These are phyloP conservation scores for Diaporthe sp. DNA, from an alignment of 2,329 filamentous ascomycete species.

Conservation along the genomic window DNA sequence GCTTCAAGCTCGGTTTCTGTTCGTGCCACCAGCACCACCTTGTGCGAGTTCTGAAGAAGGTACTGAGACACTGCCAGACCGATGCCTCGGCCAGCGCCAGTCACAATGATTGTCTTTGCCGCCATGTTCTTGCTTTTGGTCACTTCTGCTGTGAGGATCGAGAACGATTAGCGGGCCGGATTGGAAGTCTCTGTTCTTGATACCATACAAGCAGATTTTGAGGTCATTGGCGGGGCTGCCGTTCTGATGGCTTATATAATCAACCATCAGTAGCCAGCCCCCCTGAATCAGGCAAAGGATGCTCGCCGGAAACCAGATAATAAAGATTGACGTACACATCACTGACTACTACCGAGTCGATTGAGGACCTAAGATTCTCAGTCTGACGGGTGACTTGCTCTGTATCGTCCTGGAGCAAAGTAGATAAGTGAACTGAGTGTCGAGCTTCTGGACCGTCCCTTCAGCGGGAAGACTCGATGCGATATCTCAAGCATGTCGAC, in stretches of 20 bases:
- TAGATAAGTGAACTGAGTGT: too few species aligned
- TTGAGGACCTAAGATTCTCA: neutral
- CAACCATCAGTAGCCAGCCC: neutral
- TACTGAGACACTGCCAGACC: conserved; percentile 67
- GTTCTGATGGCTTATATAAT: conserved; percentile 25
- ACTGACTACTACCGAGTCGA: neutral
- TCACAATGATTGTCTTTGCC: conserved; percentile 78
- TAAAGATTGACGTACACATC: neutral
- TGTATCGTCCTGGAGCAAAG: neutral
- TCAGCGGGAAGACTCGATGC: neutral
- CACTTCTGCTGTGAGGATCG: neutral
- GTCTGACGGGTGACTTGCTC: neutral
- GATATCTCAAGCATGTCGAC: too few species aligned
- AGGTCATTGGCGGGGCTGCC: conserved; percentile 27
- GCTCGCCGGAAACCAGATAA: neutral
- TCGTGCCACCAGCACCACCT: conserved; percentile 70
- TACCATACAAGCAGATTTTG: conserved; percentile 26
- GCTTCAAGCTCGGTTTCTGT: conserved; percentile 61
- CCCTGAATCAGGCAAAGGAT: neutral
- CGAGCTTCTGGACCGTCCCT: neutral
- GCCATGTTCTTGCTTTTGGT: conserved; percentile 52
- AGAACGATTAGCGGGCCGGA: neutral
- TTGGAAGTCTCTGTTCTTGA: conserved; percentile 2
- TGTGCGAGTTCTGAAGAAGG: conserved; percentile 66
- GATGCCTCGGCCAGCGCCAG: conserved; percentile 74